These are phyloP conservation scores for Pyricularia pennisetigena DNA, from an alignment of 2,329 filamentous ascomycete genomes.

Conservation along the genomic window DNA sequence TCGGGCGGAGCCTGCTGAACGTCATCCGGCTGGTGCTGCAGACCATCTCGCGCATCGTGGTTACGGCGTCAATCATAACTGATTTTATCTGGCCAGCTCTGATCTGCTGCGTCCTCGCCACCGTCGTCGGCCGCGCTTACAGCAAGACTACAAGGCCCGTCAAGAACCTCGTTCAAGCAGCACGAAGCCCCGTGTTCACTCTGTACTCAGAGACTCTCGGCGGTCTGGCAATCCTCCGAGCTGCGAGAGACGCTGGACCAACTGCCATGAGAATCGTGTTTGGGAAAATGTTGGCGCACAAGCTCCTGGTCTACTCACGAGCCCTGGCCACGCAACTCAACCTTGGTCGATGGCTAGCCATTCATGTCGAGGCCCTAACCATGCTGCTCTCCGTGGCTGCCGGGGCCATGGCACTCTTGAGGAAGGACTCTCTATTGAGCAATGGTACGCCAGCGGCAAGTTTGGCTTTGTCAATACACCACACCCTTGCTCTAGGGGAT, in stretches of 20 bases:
- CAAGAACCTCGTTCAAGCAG: constrained; percentile 28
- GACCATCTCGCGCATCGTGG: constrained; percentile 21
- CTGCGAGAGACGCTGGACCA: constrained; percentile 38
- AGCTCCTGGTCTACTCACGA: constrained; percentile 17
- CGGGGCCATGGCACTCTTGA: constrained; percentile 76
- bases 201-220: constrained; percentile 32
- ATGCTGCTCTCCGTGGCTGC: constrained; percentile 46
- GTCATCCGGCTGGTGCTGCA: constrained; percentile 7
- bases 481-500: constrained; percentile 42
- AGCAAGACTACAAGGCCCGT: constrained; percentile 31
- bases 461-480: constrained; percentile 37
- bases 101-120: constrained; percentile 24
- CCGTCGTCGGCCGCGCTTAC: constrained; percentile 32
- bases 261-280: constrained; percentile 16
- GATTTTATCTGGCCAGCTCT: constrained; percentile 31
- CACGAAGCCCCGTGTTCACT: constrained; percentile 43
- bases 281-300: constrained; percentile 17
- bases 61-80: constrained; percentile 30
- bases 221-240: constrained; percentile 35
- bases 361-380: constrained; percentile 56
- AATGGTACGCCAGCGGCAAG: constrained; percentile 28
- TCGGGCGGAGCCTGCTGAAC: constrained; percentile 37
- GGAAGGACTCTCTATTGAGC: not conserved
- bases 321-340: constrained; percentile 31
- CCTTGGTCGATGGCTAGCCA: constrained; percentile 84